These are phyloP conservation scores for Tetrastigma voinierianum DNA, from an alignment of 164 flowering plant genomes.

Conservation along the genomic window DNA sequence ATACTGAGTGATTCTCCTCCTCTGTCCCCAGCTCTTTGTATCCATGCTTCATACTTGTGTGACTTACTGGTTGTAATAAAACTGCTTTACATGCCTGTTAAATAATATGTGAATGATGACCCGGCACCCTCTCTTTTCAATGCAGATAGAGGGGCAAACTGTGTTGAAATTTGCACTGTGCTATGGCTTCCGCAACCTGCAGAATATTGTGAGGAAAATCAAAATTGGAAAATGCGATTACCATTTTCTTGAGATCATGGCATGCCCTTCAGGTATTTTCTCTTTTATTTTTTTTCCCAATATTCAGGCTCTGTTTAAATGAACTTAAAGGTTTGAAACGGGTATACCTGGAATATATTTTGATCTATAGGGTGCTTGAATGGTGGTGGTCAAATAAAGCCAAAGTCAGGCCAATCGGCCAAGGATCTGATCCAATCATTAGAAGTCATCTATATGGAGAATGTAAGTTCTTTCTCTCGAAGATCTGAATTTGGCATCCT, in stretches of 20 bases:
- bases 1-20: not conserved
- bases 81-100: too few species aligned
- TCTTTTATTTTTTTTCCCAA: not conserved
- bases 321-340: not conserved
- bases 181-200: conserved; percentile 96
- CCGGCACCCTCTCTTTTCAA: not conserved
- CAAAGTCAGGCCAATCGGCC: conserved; percentile 74
- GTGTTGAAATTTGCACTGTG: conserved; percentile 91
- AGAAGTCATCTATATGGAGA: conserved; percentile 61
- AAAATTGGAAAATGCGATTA: conserved; percentile 85
- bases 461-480: conserved; percentile 44
- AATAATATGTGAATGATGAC: too few species aligned
- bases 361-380: conserved; percentile 79
- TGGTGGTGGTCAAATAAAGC: conserved; percentile 97
- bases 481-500: too few species aligned
- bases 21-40: not conserved
- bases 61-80: not conserved
- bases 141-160: conserved; percentile 72
- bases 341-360: not conserved
- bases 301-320: not conserved
- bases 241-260: conserved; percentile 95
- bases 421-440: conserved; percentile 70
- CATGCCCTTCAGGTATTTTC: conserved; percentile 90
- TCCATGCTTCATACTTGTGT: not conserved
- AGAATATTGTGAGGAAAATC: conserved; percentile 77